Evolutionary conservation across 768 basidiomycete species (phyloP).

Genomic region (Podaxis sp.): DNA sequence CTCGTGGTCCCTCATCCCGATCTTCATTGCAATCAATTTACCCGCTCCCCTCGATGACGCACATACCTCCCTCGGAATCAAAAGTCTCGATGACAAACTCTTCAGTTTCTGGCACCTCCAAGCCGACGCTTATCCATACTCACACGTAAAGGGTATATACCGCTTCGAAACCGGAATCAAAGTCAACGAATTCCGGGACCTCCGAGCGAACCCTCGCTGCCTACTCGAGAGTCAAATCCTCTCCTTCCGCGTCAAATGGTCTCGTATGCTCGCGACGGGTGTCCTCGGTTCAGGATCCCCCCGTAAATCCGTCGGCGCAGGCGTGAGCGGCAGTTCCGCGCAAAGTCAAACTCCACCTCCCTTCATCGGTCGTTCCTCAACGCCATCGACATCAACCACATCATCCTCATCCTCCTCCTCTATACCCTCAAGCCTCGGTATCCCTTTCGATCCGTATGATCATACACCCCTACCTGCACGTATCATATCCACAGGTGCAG

Average conservation of each 20-base stretch:
- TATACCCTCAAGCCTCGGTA: constrained; percentile 46
- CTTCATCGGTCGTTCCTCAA: constrained; percentile 25
- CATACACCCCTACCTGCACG: constrained; percentile 60
- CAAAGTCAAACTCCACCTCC: constrained; percentile 31
- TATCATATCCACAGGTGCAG: constrained; percentile 72
- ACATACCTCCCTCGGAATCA: not conserved
- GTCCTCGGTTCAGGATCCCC: constrained; percentile 46
- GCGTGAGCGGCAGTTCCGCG: not conserved
- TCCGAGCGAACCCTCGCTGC: constrained; percentile 86
- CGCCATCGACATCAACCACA: not conserved
- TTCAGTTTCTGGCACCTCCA: constrained; percentile 90
- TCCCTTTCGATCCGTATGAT: constrained; percentile 82
- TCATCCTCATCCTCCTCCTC: not conserved
- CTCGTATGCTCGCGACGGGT: constrained; percentile 67
- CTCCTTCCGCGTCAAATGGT: constrained; percentile 81
- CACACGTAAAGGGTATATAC: constrained; percentile 82
- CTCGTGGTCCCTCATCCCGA: not conserved
- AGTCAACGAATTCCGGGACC: constrained; percentile 84
- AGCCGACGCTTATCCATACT: constrained; percentile 69
- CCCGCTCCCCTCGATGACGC: not conserved
- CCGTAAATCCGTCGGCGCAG: constrained; percentile 22
- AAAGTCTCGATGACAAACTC: constrained; percentile 86
- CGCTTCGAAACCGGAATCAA: constrained; percentile 88
- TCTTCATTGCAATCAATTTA: constrained; percentile 4
- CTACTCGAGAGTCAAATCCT: constrained; percentile 80